Evolutionary conservation across 352 stramenopile species (phyloP).

Genomic region (Phytophthora agathidicida): DNA sequence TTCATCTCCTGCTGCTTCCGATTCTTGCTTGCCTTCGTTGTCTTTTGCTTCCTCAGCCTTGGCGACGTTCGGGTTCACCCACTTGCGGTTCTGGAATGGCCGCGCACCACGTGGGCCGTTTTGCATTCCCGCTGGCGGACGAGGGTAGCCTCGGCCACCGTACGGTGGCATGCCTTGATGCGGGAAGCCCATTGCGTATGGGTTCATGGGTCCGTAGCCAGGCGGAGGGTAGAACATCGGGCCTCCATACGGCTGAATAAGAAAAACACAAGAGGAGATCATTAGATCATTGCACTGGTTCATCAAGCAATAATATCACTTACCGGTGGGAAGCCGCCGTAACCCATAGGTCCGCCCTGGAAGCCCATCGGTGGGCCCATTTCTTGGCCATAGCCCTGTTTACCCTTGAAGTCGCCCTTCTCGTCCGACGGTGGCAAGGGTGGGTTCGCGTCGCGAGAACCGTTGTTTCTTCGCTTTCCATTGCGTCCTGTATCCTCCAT

Average conservation of each 20-base stretch:
- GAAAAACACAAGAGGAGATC: conserved; percentile 3
- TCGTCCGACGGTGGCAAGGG: conserved; percentile 40
- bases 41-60: conserved; percentile 53
- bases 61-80: conserved; percentile 82
- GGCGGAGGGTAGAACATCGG: conserved; percentile 81
- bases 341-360: conserved; percentile 67
- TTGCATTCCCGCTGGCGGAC: conserved; percentile 28
- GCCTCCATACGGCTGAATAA: conserved; percentile 59
- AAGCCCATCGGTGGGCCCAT: conserved; percentile 58
- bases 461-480: conserved; percentile 33
- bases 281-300: conserved; percentile 12
- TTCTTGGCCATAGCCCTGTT: conserved; percentile 35
- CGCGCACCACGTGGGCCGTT: conserved; percentile 46
- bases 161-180: conserved; percentile 59
- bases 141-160: conserved; percentile 37
- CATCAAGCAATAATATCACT: conserved; percentile 13
- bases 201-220: conserved; percentile 61
- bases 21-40: conserved; percentile 29
- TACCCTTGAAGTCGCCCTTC: conserved; percentile 20
- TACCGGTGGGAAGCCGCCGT: conserved; percentile 68
- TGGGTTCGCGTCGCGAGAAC: conserved; percentile 27
- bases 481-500: conserved; percentile 30
- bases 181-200: conserved; percentile 78
- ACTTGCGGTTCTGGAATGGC: conserved; percentile 83
- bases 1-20: conserved; percentile 19